phyloP scores from a whole-genome alignment of 441 rosid genomes.

The Theobroma grandiflorum region DNA sequence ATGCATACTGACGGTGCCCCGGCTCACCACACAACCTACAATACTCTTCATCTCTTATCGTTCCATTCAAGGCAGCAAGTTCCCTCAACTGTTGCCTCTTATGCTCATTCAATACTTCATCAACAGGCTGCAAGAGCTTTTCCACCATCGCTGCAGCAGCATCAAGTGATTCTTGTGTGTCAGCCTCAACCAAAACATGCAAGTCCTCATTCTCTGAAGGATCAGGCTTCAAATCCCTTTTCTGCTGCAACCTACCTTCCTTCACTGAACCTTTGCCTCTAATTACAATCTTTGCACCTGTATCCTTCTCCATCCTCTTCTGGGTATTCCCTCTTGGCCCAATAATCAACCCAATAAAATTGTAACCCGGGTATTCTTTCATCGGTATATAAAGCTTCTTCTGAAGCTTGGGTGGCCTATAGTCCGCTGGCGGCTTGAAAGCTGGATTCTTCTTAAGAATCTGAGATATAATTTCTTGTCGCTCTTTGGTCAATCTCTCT shows the following conservation, averaged over 20 bases:
- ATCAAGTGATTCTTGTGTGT: conserved; percentile 85
- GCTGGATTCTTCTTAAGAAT: conserved; percentile 92
- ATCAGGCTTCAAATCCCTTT: conserved; percentile 91
- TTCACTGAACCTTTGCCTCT: conserved; percentile 94
- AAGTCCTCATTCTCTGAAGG: conserved; percentile 94
- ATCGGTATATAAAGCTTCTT: conserved; percentile 94
- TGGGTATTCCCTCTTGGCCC: conserved; percentile 97
- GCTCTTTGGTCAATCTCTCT: conserved; percentile 84
- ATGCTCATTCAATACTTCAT: conserved; percentile 95
- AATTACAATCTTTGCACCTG: conserved; percentile 95
- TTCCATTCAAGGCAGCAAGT: conserved; percentile 95
- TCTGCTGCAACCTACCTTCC: conserved; percentile 94
- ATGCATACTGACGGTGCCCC: conserved; percentile 87
- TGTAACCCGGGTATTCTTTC: conserved; percentile 93
- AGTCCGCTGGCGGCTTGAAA: conserved; percentile 96
- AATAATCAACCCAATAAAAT: conserved; percentile 89
- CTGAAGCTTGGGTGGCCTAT: conserved; percentile 92
- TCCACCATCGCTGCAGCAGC: conserved; percentile 98
- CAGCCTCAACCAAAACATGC: conserved; percentile 97
- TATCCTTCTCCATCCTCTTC: conserved; percentile 97
- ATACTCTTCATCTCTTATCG: conserved; percentile 94
- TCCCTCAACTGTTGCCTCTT: conserved; percentile 98
- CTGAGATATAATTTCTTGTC: conserved; percentile 91
- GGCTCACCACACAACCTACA: conserved; percentile 96
- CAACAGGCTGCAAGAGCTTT: conserved; percentile 96